Conservation (phyloP, 495 filamentous ascomycete species). For the Trichoderma orchidacearum region DNA sequence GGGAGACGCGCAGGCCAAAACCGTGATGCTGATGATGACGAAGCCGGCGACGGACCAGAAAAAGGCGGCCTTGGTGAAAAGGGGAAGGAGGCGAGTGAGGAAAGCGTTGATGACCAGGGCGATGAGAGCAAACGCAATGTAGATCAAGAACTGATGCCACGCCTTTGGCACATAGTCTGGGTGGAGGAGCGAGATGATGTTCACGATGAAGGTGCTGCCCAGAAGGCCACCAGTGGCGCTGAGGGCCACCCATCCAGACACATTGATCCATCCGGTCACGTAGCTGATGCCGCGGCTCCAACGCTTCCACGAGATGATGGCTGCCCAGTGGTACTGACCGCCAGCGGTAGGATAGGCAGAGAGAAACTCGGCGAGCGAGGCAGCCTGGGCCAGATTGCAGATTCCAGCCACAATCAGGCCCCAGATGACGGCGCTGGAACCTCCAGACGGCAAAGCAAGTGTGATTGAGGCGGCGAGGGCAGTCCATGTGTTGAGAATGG, state of each 20-base stretch:
- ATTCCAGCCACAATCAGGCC: conserved; percentile 56
- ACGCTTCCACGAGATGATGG: conserved; percentile 42
- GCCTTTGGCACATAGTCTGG: conserved; percentile 34
- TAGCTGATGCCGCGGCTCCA: conserved; percentile 53
- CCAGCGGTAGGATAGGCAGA: conserved; percentile 57
- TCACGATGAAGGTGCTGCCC: conserved; percentile 18
- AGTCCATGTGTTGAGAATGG: conserved; percentile 48
- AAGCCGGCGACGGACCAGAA: conserved; percentile 50
- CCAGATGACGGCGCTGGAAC: conserved; percentile 40
- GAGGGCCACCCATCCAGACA: conserved; percentile 49
- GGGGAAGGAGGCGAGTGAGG: conserved; percentile 44
- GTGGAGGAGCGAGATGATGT: conserved; percentile 14
- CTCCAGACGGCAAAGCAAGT: conserved; percentile 38
- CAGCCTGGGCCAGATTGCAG: conserved; percentile 55
- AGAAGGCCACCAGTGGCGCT: conserved; percentile 14
- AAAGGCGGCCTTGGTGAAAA: conserved; percentile 49
- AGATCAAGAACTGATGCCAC: conserved; percentile 71
- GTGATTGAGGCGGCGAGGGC: conserved; percentile 39
- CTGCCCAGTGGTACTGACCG: conserved; percentile 69
- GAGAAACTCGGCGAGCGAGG: conserved; percentile 62
- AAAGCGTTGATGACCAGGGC: conserved; percentile 57
- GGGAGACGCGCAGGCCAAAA: conserved; percentile 47
- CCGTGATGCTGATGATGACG: conserved; percentile 30
- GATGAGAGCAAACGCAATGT: conserved; percentile 48
- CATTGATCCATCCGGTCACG: conserved; percentile 66